phyloP scores from a whole-genome alignment of 225 moss, liverwort and hornwort species.

The Anthoceros angustus region DNA sequence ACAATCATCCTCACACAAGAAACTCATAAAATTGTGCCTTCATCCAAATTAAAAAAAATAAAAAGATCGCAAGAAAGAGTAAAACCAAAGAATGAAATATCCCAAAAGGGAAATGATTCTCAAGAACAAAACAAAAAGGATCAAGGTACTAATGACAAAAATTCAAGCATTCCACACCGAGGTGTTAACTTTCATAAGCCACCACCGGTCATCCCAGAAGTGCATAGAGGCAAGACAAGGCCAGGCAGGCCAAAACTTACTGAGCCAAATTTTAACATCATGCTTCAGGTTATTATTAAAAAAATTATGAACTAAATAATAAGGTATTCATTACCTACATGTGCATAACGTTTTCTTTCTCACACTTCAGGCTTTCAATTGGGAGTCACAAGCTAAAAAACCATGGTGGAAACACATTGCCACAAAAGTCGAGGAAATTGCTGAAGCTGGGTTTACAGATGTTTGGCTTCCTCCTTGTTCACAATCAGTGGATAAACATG shows the following conservation, averaged over 20 bases:
- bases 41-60: not conserved
- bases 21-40: not conserved
- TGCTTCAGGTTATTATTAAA: not conserved
- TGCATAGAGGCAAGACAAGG: not conserved
- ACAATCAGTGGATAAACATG: conserved; percentile 69
- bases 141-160: not conserved
- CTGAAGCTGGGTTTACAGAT: conserved; percentile 44
- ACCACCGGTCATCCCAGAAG: not conserved
- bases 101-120: too few species aligned
- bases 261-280: not conserved
- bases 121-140: too few species aligned
- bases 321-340: not conserved
- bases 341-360: not conserved
- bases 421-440: conserved; percentile 41
- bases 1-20: not conserved
- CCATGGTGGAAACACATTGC: conserved; percentile 50
- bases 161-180: not conserved
- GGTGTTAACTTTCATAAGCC: conserved; percentile 1
- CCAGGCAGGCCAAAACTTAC: not conserved
- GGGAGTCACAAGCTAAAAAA: conserved; percentile 42
- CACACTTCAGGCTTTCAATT: conserved; percentile 41
- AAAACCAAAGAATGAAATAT: not conserved
- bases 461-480: conserved; percentile 75
- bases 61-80: not conserved
- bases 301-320: not conserved